These are phyloP conservation scores for Eurotiales sp. DNA, from an alignment of 2,329 filamentous ascomycete species.

Conservation along the genomic window DNA sequence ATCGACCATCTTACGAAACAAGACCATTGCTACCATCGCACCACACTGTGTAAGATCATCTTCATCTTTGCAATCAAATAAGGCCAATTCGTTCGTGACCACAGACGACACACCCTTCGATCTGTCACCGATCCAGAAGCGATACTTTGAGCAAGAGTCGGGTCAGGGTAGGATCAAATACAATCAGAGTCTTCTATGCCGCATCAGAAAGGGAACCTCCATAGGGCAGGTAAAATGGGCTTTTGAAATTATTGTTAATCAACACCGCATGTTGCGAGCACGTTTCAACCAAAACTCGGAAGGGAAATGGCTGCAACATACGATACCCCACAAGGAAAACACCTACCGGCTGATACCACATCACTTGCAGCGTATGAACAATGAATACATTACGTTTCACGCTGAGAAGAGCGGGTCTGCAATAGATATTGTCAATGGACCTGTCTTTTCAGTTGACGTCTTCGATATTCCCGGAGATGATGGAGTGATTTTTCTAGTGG, in stretches of 20 bases:
- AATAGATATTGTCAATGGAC: background rate
- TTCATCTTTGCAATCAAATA: too few relatives aligned
- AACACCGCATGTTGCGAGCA: conserved; percentile 20
- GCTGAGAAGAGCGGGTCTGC: background rate
- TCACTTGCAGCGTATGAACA: background rate
- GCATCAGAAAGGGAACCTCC: background rate
- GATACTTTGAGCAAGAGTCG: conserved; percentile 17
- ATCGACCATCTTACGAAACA: background rate
- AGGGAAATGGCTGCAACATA: conserved; percentile 13
- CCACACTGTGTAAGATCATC: too few relatives aligned
- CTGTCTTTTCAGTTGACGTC: background rate
- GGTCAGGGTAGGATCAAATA: conserved; percentile 17
- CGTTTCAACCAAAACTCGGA: conserved; percentile 13
- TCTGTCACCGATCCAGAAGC: conserved; percentile 19
- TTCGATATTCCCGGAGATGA: background rate
- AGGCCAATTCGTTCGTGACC: background rate
- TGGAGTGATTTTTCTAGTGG: conserved; percentile 13
- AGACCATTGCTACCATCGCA: background rate
- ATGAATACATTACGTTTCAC: background rate
- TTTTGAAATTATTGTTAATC: conserved; percentile 12
- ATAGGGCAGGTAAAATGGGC: conserved; percentile 8
- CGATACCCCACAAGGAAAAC: background rate
- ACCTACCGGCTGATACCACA: background rate
- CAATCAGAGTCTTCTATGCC: conserved; percentile 17
- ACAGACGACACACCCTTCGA: background rate